Evolutionary conservation across 768 basidiomycete genomes (phyloP), one percentile per base, ranked within the genome.

Genomic region (Russula sp.): DNA sequence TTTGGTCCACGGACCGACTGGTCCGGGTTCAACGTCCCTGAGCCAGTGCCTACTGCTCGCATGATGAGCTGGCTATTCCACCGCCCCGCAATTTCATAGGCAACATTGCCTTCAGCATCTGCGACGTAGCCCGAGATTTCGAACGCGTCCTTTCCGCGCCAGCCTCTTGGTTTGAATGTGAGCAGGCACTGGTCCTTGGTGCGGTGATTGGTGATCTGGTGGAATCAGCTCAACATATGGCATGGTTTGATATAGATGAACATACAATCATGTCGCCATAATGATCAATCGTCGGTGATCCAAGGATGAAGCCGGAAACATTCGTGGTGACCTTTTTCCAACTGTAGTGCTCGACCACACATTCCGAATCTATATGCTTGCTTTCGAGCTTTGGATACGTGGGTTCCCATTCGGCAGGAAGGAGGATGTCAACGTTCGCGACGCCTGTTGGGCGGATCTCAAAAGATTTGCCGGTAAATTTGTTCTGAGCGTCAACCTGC

Each of bases 1-100:
- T 70, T 64, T 46, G 81, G 76, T 36, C 76, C 75, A 14, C 76
- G 73, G 49, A 91, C 73, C 3, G 80, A 69, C 34, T 85, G 81
- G 67, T 95, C 92, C 0, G 93, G 93, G 58, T 87, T 80, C 13
- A 93, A 78, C 45, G 76, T 78, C 11, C 83, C 85, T 6, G 69
- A 63, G 10, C 76, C 76, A 2, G 79, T 78, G 10, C 87, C 87
- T 8, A 83, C 81, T 22, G 82, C 80, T 10, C 92, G 83, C 20
- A 93, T 93, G 56, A 98, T 86, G 39, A 98, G 84, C 70, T 98
- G 95, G 47, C 89, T 90, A 69, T 92, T 93, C 96, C 95, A 98
- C 2, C 93, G 82, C 5, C 95, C 95, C 0, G 94, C 94, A 51
- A 98, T 93, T 60, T 96, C 93, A 74, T 95, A 90, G 0, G 80